Base-by-base conservation (phyloP, 78 protist genomes). In the Tieghemostelium lacteum region DNA sequence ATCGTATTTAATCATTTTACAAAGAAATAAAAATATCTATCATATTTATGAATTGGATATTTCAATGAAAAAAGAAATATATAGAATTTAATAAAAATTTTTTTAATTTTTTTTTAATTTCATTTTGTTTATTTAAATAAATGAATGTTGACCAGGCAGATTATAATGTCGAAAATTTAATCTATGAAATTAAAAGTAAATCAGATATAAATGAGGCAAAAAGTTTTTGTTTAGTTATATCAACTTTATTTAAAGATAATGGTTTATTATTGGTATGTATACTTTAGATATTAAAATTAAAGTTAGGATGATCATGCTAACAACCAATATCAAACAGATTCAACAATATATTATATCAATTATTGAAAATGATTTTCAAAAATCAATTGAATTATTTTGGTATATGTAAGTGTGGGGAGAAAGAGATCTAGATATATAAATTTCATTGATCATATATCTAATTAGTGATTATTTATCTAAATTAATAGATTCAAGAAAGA, bases 321-420 rank as follows among this genome's bases (percentile, higher is more conserved):
- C n/a, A n/a, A n/a, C n/a, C n/a, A n/a, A n/a, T n/a, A n/a, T n/a
- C n/a, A 14, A 57, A 20, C 49, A 69, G 62, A 52, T 71, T 52
- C 77, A 71, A 34, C 61, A 57, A 28, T 71, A 71, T 36, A 29
- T 71, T 22, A 29, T 71, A 52, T 71, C 77, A 71, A 52, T 71
- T 31, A 52, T 29, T 22, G 77, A 71, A 71, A 71, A 64, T 12
- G 75, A 67, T 67, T 67, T 42, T 42, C 17, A 67, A 2, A 28
- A n/a, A 10, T 67, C 75, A 22, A 67, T 42, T 7, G 49, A 42
- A 14, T 67, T 67, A 67, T 67, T 67, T 42, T 67, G 75, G 58
- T 26, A 49, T 0, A 36, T 67, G 75, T 67, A 45, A 14, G 75
- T 1, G 2, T 14, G 19, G 16, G 16, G 19, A 29, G 24, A 60